These are phyloP conservation scores for Phyllosticta paracitricarpa DNA, from an alignment of 2,329 filamentous ascomycete species.

Conservation along the genomic window DNA sequence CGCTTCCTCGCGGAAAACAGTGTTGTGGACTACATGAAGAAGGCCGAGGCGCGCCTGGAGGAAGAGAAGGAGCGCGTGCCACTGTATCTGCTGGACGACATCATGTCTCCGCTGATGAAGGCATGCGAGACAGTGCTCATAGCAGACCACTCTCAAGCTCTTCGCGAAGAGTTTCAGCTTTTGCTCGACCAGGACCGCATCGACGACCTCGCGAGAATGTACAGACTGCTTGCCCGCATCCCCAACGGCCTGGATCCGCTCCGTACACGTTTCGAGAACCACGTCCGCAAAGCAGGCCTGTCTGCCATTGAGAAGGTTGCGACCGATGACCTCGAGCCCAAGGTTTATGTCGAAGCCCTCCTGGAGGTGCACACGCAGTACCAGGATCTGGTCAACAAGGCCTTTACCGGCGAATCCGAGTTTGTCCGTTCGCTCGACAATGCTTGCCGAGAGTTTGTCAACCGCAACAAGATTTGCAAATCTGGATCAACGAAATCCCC, in stretches of 20 bases:
- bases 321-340: slow-evolving; percentile 80
- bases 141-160: slow-evolving; percentile 71
- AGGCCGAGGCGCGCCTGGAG: slow-evolving; percentile 77
- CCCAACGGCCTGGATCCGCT: slow-evolving; percentile 86
- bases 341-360: slow-evolving; percentile 90
- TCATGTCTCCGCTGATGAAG: slow-evolving; percentile 72
- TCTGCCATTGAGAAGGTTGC: slow-evolving; percentile 86
- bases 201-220: slow-evolving; percentile 95
- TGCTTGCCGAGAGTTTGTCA: slow-evolving; percentile 95
- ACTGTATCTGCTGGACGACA: slow-evolving; percentile 86
- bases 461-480: slow-evolving; percentile 93
- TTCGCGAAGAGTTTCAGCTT: slow-evolving; percentile 91
- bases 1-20: slow-evolving; percentile 94
- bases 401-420: slow-evolving; percentile 91
- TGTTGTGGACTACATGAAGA: slow-evolving; percentile 99
- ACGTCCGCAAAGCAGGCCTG: slow-evolving; percentile 82
- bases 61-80: slow-evolving; percentile 92
- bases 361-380: slow-evolving; percentile 93
- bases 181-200: slow-evolving; percentile 89
- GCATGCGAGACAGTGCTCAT: slow-evolving; percentile 85
- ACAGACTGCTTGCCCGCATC: slow-evolving; percentile 79
- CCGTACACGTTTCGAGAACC: slow-evolving; percentile 76
- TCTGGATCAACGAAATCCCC: slow-evolving; percentile 88
- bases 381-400: slow-evolving; percentile 78
- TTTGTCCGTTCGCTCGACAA: slow-evolving; percentile 95